phyloP scores from a whole-genome alignment of 169 alveolate genomes.

The Plasmodium billcollinsi region DNA sequence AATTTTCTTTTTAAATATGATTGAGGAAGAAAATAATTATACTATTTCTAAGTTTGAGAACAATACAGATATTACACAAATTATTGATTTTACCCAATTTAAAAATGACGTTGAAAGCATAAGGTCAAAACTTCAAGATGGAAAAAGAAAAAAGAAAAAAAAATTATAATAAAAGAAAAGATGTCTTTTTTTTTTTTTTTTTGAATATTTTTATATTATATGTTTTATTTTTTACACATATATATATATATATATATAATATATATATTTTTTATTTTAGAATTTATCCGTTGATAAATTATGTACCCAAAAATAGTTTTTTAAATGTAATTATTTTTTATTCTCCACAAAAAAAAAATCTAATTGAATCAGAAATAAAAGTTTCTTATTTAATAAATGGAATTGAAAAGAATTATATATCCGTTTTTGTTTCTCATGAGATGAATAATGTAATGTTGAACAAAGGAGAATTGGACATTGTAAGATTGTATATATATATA shows the following conservation, averaged over 20 bases:
- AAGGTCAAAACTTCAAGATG: conserved; percentile 6
- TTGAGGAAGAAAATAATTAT: conserved; percentile 41
- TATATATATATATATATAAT: not conserved
- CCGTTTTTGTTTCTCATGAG: conserved; percentile 71
- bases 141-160: not conserved
- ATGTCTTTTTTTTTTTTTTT: not conserved
- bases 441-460: conserved; percentile 62
- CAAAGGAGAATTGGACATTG: conserved; percentile 47
- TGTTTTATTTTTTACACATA: too few relatives aligned
- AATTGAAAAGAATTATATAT: conserved; percentile 50
- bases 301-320: conserved; percentile 61
- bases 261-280: not conserved
- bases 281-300: conserved; percentile 48
- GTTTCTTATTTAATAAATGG: conserved; percentile 72
- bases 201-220: too few relatives aligned
- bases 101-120: conserved; percentile 55
- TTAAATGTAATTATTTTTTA: conserved; percentile 68
- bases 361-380: conserved; percentile 52
- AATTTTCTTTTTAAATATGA: conserved; percentile 50
- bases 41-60: conserved; percentile 48
- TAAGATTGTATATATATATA: conserved; percentile 19
- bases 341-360: conserved; percentile 47
- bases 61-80: conserved; percentile 42
- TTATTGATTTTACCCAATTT: conserved; percentile 70
- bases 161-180: not conserved